A percentile compares a stretch with the other conserved stretches of the same genome.
Conservation (phyloP, 148 eudicot species). For the Pouteria glomerata region DNA sequence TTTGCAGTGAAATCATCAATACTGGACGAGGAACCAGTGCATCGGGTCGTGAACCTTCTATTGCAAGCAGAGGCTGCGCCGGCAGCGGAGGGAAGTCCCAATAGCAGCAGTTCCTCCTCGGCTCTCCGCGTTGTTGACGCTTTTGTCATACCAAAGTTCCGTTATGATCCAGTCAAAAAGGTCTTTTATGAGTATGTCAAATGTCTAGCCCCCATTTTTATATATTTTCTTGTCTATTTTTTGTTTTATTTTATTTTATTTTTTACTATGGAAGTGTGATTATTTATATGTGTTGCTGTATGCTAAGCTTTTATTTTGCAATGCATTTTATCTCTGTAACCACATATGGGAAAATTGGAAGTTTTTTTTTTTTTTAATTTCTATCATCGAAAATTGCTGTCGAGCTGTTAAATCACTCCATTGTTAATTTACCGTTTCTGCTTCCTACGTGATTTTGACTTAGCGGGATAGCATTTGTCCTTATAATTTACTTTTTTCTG, state of each 20-base stretch:
- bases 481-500: too few relatives aligned
- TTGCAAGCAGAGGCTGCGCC: slow-evolving; percentile 55
- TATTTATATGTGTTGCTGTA: not conserved
- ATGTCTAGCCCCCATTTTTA: not conserved
- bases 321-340: not conserved
- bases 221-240: not conserved
- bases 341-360: not conserved
- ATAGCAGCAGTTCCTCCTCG: slow-evolving; percentile 19
- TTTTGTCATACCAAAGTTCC: slow-evolving; percentile 66
- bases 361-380: not conserved
- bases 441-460: not conserved
- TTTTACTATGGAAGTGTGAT: not conserved
- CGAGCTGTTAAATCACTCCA: not conserved
- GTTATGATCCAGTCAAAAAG: slow-evolving; percentile 63
- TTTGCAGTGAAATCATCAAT: slow-evolving; percentile 78
- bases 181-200: slow-evolving; percentile 48
- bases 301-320: not conserved
- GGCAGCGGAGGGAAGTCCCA: slow-evolving; percentile 36
- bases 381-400: not conserved
- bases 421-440: not conserved
- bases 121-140: slow-evolving; percentile 56
- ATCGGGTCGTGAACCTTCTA: slow-evolving; percentile 38
- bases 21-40: slow-evolving; percentile 65
- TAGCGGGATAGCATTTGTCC: not conserved
- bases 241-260: too few relatives aligned